A percentile compares a stretch with the other conserved stretches of the same genome.
phyloP scores from a whole-genome alignment of 1,284 basidiomycete genomes.

The Gomphus bonarii region DNA sequence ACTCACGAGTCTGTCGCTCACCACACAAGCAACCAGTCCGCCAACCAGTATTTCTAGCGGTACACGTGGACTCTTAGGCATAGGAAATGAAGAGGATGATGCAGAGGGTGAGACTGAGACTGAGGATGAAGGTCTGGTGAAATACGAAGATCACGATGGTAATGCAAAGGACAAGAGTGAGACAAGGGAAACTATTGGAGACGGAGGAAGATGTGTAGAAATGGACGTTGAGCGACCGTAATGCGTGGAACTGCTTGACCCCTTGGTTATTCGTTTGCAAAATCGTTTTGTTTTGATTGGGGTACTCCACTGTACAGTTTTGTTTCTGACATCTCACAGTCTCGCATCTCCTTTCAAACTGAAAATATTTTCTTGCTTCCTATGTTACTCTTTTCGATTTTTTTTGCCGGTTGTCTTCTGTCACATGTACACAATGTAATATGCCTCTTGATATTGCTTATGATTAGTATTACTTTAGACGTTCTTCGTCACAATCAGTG shows the following conservation, averaged over 20 bases:
- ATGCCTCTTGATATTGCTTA: not conserved
- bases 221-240: not conserved
- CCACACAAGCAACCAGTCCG: not conserved
- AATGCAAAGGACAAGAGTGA: not conserved
- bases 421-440: not conserved
- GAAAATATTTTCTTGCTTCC: not conserved
- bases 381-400: not conserved
- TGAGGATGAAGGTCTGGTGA: not conserved
- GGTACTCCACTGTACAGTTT: not conserved
- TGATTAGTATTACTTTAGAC: not conserved
- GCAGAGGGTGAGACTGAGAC: constrained; percentile 9
- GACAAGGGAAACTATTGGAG: not conserved
- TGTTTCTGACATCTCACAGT: not conserved
- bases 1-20: constrained; percentile 3
- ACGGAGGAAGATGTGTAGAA: not conserved
- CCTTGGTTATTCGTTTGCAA: not conserved
- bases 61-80: not conserved
- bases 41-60: not conserved
- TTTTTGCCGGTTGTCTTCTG: not conserved
- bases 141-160: not conserved
- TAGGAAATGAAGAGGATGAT: not conserved
- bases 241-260: not conserved
- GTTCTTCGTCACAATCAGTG: too few relatives aligned
- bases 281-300: not conserved
- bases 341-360: not conserved